phyloP scores from a whole-genome alignment of 345 rosid species.

The Lepidium didymum region DNA sequence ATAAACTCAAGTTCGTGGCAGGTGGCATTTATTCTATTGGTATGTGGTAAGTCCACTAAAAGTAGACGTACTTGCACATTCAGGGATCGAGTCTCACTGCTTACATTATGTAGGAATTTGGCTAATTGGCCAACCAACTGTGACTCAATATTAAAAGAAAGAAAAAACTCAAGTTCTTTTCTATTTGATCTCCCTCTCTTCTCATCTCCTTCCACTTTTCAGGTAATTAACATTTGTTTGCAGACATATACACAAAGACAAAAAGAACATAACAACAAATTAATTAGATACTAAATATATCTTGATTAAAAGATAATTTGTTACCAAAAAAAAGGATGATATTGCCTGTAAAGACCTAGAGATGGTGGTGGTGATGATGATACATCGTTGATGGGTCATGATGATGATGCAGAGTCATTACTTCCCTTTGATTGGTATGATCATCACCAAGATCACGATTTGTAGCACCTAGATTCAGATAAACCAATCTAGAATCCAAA shows the following conservation, averaged over 20 bases:
- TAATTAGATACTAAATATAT: not conserved
- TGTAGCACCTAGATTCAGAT: constrained; percentile 79
- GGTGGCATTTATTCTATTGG: too few species aligned
- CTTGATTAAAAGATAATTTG: constrained; percentile 2
- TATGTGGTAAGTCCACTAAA: too few species aligned
- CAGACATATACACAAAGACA: not conserved
- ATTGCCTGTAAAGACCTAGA: constrained; percentile 35
- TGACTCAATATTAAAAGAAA: too few species aligned
- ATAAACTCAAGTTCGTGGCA: too few species aligned
- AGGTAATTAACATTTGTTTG: not conserved
- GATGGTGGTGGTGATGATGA: constrained; percentile 52
- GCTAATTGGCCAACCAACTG: too few species aligned
- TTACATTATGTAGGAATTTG: too few species aligned
- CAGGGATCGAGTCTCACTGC: too few species aligned
- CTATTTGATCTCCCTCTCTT: not conserved
- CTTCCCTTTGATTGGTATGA: constrained; percentile 43
- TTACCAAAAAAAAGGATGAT: not conserved
- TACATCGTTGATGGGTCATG: constrained; percentile 43
- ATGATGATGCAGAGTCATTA: constrained; percentile 39
- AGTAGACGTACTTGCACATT: too few species aligned
- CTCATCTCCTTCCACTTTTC: not conserved
- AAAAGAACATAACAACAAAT: not conserved
- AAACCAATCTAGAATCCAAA: constrained; percentile 82
- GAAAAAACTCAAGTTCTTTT: not conserved
- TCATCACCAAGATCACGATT: constrained; percentile 45